These are phyloP conservation scores for Fraxinus excelsior DNA, from an alignment of 257 asterid species.

Conservation along the genomic window DNA sequence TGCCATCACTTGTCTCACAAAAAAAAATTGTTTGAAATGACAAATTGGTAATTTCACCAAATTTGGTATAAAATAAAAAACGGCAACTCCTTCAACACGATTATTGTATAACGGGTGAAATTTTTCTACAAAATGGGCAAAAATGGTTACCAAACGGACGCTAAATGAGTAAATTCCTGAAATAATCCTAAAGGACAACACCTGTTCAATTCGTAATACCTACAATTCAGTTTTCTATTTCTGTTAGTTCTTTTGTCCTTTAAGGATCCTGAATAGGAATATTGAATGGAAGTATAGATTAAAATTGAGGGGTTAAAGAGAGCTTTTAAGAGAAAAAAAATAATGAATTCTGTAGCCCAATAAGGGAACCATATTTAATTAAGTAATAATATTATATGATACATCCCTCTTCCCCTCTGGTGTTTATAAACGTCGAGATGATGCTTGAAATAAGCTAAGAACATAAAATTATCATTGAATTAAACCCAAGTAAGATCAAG, in stretches of 20 bases:
- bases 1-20: too few species aligned
- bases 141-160: too few species aligned
- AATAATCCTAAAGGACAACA: too few species aligned
- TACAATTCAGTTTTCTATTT: background rate
- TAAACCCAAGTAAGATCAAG: background rate
- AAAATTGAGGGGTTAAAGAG: conserved; percentile 29
- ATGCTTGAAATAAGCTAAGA: background rate
- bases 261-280: conserved; percentile 56
- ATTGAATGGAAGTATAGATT: conserved; percentile 31
- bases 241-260: conserved; percentile 46
- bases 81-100: too few species aligned
- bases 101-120: too few species aligned
- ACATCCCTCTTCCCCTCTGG: conserved; percentile 44
- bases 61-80: too few species aligned
- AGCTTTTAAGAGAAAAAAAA: conserved; percentile 23
- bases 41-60: too few species aligned
- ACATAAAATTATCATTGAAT: background rate
- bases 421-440: background rate
- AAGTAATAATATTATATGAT: conserved; percentile 37
- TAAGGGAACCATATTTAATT: conserved; percentile 67
- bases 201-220: too few species aligned
- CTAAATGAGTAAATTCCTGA: too few species aligned
- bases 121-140: too few species aligned
- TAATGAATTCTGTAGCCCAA: conserved; percentile 55
- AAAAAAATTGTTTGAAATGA: too few species aligned